These are phyloP conservation scores for Boletales sp. DNA, from an alignment of 768 basidiomycete species.

Conservation along the genomic window DNA sequence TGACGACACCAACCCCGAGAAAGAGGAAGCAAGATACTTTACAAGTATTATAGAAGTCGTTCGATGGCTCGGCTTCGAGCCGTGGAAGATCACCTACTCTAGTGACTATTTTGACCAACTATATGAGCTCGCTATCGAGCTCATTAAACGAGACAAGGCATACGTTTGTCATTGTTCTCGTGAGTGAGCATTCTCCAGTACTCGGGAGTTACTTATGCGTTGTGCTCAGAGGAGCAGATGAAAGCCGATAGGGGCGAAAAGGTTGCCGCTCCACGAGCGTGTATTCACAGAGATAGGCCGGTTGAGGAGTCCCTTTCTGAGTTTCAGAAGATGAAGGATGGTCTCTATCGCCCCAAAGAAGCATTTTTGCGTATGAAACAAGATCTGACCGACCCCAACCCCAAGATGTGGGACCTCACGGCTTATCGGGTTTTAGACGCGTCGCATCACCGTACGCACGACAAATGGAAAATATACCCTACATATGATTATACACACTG, in stretches of 20 bases:
- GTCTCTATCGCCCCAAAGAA: slow-evolving; percentile 86
- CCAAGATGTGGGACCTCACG: slow-evolving; percentile 99
- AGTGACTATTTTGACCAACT: slow-evolving; percentile 93
- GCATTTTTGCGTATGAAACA: slow-evolving; percentile 97
- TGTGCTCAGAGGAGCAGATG: slow-evolving; percentile 79
- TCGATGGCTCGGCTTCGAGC: slow-evolving; percentile 96
- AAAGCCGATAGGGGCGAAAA: slow-evolving; percentile 84
- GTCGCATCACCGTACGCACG: slow-evolving; percentile 88
- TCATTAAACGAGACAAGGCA: slow-evolving; percentile 87
- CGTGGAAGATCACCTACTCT: slow-evolving; percentile 98
- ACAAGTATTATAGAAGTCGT: slow-evolving; percentile 95
- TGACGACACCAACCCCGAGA: slow-evolving; percentile 98
- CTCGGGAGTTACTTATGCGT: slow-evolving; percentile 2
- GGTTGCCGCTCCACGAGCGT: slow-evolving; percentile 75
- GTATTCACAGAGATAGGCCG: slow-evolving; percentile 82
- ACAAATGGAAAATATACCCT: slow-evolving; percentile 96
- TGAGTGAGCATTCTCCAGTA: slow-evolving; percentile 40
- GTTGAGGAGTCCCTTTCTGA: slow-evolving; percentile 83
- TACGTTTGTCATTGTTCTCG: slow-evolving; percentile 97
- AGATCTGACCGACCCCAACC: slow-evolving; percentile 87
- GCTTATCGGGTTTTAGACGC: slow-evolving; percentile 92
- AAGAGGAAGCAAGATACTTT: slow-evolving; percentile 94
- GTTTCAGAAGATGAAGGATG: slow-evolving; percentile 90
- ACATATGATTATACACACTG: slow-evolving; percentile 99
- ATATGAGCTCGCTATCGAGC: slow-evolving; percentile 80